phyloP scores from a whole-genome alignment of 495 filamentous ascomycete species.

The Clohesyomyces aquaticus region DNA sequence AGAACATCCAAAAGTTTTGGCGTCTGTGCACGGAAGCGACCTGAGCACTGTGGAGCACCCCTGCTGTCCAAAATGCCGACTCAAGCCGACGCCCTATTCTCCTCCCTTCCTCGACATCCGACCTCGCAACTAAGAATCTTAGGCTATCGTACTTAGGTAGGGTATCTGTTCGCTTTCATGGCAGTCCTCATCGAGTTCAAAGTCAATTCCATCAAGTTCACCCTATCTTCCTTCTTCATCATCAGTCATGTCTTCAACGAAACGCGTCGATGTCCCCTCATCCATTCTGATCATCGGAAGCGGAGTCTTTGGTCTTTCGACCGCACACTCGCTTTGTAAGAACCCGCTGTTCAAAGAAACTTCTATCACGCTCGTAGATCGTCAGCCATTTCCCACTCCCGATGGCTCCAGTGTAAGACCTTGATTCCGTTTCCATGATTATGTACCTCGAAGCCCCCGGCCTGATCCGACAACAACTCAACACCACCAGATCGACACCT shows the following conservation, averaged over 20 bases:
- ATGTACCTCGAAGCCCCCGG: neutral
- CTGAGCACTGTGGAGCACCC: too few species aligned
- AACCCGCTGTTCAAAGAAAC: constrained; percentile 52
- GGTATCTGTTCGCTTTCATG: constrained; percentile 13
- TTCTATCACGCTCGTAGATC: constrained; percentile 62
- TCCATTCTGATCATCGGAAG: constrained; percentile 61
- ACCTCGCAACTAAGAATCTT: too few species aligned
- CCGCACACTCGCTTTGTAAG: constrained; percentile 62
- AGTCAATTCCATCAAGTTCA: neutral
- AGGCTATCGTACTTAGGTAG: too few species aligned
- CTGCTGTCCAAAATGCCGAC: constrained; percentile 2
- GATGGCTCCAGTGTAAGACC: constrained; percentile 40
- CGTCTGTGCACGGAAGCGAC: constrained; percentile 3
- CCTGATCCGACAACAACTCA: neutral
- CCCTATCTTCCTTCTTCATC: neutral
- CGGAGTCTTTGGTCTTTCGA: constrained; percentile 68
- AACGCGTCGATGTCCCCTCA: constrained; percentile 20
- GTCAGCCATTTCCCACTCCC: constrained; percentile 51
- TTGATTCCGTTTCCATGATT: constrained; percentile 6
- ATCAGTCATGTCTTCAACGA: neutral
- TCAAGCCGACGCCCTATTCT: constrained; percentile 21
- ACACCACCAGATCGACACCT: constrained; percentile 43
- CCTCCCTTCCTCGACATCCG: constrained; percentile 24
- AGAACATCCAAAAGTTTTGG: constrained; percentile 16
- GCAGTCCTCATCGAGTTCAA: too few species aligned